Evolutionary conservation across 1,284 basidiomycete species (phyloP).

Genomic region (Dichomitus squalens): DNA sequence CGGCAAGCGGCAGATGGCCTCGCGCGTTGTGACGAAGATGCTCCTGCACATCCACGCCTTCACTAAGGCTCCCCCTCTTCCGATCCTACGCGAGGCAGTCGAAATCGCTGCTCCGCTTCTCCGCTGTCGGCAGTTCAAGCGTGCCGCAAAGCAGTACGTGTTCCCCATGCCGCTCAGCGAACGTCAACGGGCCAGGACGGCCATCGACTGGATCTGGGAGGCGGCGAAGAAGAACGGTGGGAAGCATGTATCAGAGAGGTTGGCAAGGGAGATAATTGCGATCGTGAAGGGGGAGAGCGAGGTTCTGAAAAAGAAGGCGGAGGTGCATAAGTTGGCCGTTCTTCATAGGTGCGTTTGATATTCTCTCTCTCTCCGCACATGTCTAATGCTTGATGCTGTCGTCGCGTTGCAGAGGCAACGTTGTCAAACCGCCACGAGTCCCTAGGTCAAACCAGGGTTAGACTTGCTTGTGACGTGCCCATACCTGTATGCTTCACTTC

Average conservation of each 20-base stretch:
- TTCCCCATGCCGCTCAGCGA: slow-evolving; percentile 76
- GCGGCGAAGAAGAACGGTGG: slow-evolving; percentile 56
- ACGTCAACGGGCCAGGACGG: slow-evolving; percentile 71
- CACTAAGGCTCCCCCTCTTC: slow-evolving; percentile 75
- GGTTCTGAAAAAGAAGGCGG: slow-evolving; percentile 58
- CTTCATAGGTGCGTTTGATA: slow-evolving; percentile 72
- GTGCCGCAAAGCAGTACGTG: slow-evolving; percentile 62
- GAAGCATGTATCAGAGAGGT: slow-evolving; percentile 58
- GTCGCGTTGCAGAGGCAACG: slow-evolving; percentile 15
- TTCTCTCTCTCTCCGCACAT: background rate
- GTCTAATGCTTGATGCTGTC: background rate
- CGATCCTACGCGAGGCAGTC: slow-evolving; percentile 77
- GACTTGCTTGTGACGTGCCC: background rate
- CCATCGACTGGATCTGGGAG: slow-evolving; percentile 68
- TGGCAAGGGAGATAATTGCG: slow-evolving; percentile 76
- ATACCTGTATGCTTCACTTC: background rate
- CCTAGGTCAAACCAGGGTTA: slow-evolving; percentile 18
- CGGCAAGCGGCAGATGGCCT: slow-evolving; percentile 71
- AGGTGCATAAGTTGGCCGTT: slow-evolving; percentile 73
- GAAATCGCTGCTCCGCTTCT: slow-evolving; percentile 69
- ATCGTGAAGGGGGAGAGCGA: slow-evolving; percentile 58
- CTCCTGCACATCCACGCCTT: slow-evolving; percentile 74
- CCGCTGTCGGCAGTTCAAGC: slow-evolving; percentile 50
- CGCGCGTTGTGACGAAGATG: slow-evolving; percentile 58
- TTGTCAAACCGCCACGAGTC: slow-evolving; percentile 15